These are phyloP conservation scores for Phytophthora idaei DNA, from an alignment of 352 stramenopile species.

Conservation along the genomic window DNA sequence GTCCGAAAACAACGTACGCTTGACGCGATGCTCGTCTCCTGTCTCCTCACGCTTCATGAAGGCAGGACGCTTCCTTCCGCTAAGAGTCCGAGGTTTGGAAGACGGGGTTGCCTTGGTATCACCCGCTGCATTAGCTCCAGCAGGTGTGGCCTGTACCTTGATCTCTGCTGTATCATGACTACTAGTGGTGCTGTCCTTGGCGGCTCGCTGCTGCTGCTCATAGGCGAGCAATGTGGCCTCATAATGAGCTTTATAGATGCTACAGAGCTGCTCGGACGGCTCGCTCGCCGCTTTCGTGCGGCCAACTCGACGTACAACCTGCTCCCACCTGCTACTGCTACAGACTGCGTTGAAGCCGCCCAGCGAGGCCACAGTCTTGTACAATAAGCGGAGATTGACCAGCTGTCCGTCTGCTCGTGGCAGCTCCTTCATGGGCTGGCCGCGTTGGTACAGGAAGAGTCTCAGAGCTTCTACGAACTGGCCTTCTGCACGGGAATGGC, in stretches of 20 bases:
- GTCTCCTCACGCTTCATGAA: conserved; percentile 13
- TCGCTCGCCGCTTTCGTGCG: conserved; percentile 56
- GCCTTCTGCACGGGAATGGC: conserved; percentile 75
- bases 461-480: conserved; percentile 82
- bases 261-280: conserved; percentile 53
- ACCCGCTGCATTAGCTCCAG: conserved; percentile 2
- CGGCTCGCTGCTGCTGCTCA: conserved; percentile 44
- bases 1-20: conserved; percentile 72
- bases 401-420: conserved; percentile 75
- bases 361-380: conserved; percentile 62
- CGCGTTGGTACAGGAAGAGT: conserved; percentile 84
- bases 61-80: conserved; percentile 40
- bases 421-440: conserved; percentile 78
- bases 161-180: conserved; percentile 4
- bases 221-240: conserved; percentile 55
- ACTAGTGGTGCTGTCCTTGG: conserved; percentile 1
- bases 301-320: conserved; percentile 68
- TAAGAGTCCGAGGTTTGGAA: conserved; percentile 56
- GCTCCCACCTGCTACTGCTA: conserved; percentile 41
- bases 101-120: conserved; percentile 46
- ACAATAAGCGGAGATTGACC: conserved; percentile 72
- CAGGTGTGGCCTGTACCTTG: conserved; percentile 24
- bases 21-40: conserved; percentile 43
- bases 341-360: conserved; percentile 62
- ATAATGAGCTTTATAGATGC: conserved; percentile 62